Percentiles rank a stretch among this genome's conserved stretches.
Conservation (phyloP, 1,284 basidiomycete species). For the Puccinia horiana region DNA sequence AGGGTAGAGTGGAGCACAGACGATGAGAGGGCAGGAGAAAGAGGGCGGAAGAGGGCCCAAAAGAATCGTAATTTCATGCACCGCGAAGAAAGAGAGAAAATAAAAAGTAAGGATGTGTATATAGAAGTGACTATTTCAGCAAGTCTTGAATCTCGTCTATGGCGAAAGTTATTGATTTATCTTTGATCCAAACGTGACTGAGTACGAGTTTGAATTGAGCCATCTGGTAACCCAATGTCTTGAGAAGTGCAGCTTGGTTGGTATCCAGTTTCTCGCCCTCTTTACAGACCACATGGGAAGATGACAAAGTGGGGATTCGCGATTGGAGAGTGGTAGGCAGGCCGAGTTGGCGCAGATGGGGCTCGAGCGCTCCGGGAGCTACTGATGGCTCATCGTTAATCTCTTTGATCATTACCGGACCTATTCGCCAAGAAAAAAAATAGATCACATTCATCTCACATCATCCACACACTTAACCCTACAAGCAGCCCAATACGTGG, state of each 20-base stretch:
- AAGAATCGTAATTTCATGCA: neutral
- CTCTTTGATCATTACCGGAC: conserved; percentile 61
- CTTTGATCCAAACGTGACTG: conserved; percentile 43
- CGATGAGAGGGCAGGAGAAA: neutral
- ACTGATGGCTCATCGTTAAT: conserved; percentile 68
- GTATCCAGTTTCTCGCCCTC: conserved; percentile 75
- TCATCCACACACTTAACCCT: neutral
- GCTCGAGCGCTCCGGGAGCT: conserved; percentile 89
- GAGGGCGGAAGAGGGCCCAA: neutral
- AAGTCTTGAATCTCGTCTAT: conserved; percentile 26
- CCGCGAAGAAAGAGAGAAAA: neutral
- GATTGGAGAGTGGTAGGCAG: conserved; percentile 77
- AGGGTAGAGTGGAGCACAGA: neutral
- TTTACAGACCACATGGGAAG: conserved; percentile 80
- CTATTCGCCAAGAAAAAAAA: conserved; percentile 52
- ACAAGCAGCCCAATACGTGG: neutral
- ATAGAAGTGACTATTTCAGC: conserved; percentile 9
- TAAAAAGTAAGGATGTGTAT: neutral
- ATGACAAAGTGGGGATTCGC: conserved; percentile 82
- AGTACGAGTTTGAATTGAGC: conserved; percentile 41
- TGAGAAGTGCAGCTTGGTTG: conserved; percentile 62
- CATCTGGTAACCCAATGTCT: conserved; percentile 49
- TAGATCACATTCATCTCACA: neutral
- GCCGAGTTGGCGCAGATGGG: conserved; percentile 88
- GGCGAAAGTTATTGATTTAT: conserved; percentile 18